Conservation (phyloP, 1,284 basidiomycete species). For the Bondarzewia mesenterica region DNA sequence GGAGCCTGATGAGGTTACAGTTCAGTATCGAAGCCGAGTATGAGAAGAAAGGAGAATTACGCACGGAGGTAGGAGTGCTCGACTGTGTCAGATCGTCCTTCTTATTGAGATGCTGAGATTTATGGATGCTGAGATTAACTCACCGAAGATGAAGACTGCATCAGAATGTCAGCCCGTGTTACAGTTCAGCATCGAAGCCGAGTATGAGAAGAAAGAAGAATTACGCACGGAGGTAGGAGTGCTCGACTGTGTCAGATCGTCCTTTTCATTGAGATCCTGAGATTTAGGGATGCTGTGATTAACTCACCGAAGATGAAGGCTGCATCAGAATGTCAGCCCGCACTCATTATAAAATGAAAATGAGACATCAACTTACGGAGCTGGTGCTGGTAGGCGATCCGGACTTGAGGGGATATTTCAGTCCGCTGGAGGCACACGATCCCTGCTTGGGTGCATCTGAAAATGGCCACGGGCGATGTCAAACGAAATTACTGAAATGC, state of each 20-base stretch:
- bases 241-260: background rate
- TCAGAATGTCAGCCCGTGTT: background rate
- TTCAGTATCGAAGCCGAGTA: background rate
- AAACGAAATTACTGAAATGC: background rate
- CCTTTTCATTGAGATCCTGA: background rate
- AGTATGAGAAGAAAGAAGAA: background rate
- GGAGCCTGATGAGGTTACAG: background rate
- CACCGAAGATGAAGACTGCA: background rate
- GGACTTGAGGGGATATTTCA: constrained; percentile 58
- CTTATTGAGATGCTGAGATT: background rate
- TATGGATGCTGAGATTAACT: background rate
- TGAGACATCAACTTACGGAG: background rate
- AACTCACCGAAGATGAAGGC: background rate
- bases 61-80: constrained; percentile 12
- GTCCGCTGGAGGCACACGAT: constrained; percentile 46
- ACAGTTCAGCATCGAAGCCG: background rate
- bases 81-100: background rate
- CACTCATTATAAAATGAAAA: background rate
- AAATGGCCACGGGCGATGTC: background rate
- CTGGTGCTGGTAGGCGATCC: constrained; percentile 18
- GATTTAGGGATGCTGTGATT: background rate
- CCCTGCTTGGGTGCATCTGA: constrained; percentile 45
- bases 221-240: constrained; percentile 14
- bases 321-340: background rate
- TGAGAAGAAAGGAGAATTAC: constrained; percentile 1